Evolutionary conservation across 257 asterid genomes (phyloP).

Genomic region (Penstemon davidsonii): DNA sequence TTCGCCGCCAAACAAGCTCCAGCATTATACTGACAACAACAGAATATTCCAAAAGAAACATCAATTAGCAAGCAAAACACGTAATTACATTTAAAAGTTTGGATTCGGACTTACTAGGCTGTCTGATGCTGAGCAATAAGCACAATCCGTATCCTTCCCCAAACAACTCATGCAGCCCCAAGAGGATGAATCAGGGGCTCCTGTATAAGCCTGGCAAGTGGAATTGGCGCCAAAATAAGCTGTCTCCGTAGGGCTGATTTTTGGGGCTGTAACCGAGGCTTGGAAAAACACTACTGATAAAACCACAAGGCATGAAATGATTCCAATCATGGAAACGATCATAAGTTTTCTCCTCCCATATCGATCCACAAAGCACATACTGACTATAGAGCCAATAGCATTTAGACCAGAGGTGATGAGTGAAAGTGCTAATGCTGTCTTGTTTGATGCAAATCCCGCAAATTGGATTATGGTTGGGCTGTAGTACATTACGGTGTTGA

Average conservation of each 20-base stretch:
- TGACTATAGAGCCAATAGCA: conserved; percentile 52
- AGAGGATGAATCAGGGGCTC: conserved; percentile 37
- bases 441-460: conserved; percentile 63
- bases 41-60: too few species aligned
- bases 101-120: conserved; percentile 32
- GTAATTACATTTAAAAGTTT: neutral
- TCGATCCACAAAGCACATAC: conserved; percentile 64
- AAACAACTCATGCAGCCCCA: conserved; percentile 61
- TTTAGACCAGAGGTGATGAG: conserved; percentile 64
- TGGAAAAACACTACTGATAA: conserved; percentile 42
- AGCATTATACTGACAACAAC: conserved; percentile 34
- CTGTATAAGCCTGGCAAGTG: conserved; percentile 43
- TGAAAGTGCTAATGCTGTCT: conserved; percentile 59
- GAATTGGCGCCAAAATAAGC: conserved; percentile 46
- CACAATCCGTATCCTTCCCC: conserved; percentile 37
- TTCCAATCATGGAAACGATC: conserved; percentile 63
- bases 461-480: conserved; percentile 67
- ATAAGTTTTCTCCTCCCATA: conserved; percentile 61
- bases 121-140: conserved; percentile 45
- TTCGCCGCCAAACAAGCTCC: conserved; percentile 50
- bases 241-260: conserved; percentile 34
- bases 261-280: conserved; percentile 48
- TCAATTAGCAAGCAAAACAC: too few species aligned
- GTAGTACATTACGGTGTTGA: conserved; percentile 67
- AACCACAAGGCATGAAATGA: conserved; percentile 47